Evolutionary conservation across 495 filamentous ascomycete species (phyloP).

Genomic region (Hyaloscypha variabilis): DNA sequence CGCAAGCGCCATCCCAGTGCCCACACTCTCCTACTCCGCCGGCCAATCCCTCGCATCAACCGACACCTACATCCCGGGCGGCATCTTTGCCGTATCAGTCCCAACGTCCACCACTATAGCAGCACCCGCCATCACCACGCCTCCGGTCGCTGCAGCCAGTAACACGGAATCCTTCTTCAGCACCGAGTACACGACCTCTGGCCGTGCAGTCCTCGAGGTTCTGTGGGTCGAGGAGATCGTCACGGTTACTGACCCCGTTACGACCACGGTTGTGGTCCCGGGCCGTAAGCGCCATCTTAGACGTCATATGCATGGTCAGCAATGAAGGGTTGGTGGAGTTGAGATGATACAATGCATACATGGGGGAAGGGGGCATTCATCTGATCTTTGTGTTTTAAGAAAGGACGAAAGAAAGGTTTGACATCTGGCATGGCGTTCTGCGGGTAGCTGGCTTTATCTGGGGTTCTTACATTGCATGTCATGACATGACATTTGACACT

Average conservation of each 20-base stretch:
- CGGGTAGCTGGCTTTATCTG: too few species aligned
- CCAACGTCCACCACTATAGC: not conserved
- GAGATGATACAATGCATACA: too few species aligned
- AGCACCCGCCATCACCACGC: not conserved
- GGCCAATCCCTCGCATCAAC: conserved; percentile 24
- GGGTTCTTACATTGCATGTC: too few species aligned
- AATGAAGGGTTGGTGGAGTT: too few species aligned
- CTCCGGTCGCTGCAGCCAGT: not conserved
- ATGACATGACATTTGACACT: too few species aligned
- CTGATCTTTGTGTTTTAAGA: too few species aligned
- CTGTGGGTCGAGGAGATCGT: conserved; percentile 37
- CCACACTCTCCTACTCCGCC: conserved; percentile 15
- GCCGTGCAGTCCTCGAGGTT: conserved; percentile 36
- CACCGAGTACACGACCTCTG: conserved; percentile 36
- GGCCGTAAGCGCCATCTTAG: not conserved
- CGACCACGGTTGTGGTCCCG: conserved; percentile 13
- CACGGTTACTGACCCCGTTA: conserved; percentile 26
- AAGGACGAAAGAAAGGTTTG: too few species aligned
- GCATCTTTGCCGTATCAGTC: conserved; percentile 26
- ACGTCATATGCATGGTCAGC: conserved; percentile 19
- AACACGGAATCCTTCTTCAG: conserved; percentile 18
- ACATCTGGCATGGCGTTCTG: too few species aligned
- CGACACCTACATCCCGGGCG: conserved; percentile 27
- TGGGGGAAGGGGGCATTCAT: too few species aligned
- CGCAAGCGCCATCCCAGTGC: conserved; percentile 4